These are phyloP conservation scores for Pseudoperonospora humuli DNA, from an alignment of 352 stramenopile species.

Conservation along the genomic window DNA sequence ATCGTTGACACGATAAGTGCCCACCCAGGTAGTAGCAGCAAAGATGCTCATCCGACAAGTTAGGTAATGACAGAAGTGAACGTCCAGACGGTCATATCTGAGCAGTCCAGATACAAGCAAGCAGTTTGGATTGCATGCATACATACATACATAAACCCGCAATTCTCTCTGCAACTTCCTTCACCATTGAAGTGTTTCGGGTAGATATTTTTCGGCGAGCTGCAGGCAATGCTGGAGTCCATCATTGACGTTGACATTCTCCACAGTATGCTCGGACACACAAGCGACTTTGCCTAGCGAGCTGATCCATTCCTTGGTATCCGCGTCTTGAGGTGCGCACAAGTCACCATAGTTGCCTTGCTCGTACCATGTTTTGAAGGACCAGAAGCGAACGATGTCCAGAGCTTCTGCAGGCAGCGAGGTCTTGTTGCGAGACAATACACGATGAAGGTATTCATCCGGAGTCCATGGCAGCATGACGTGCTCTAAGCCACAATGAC, in stretches of 20 bases:
- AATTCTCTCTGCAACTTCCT: neutral
- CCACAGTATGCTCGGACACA: conserved; percentile 35
- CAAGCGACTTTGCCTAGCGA: conserved; percentile 29
- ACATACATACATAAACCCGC: neutral
- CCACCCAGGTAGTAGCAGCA: too few species aligned
- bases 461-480: conserved; percentile 60
- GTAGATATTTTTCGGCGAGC: conserved; percentile 69
- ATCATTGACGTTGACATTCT: conserved; percentile 27
- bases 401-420: conserved; percentile 58
- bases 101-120: too few species aligned
- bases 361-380: conserved; percentile 59
- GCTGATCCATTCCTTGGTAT: conserved; percentile 66
- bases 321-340: conserved; percentile 33
- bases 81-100: too few species aligned
- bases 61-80: too few species aligned
- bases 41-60: too few species aligned
- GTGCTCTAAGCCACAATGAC: conserved; percentile 30
- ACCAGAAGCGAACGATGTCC: conserved; percentile 62
- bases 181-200: conserved; percentile 64
- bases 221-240: conserved; percentile 58
- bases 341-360: conserved; percentile 47
- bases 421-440: conserved; percentile 56
- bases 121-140: too few species aligned
- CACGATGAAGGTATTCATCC: conserved; percentile 68
- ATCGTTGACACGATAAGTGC: too few species aligned